These are phyloP conservation scores for Colletotrichum tamarilloi DNA, from an alignment of 2,329 filamentous ascomycete genomes.

Conservation along the genomic window DNA sequence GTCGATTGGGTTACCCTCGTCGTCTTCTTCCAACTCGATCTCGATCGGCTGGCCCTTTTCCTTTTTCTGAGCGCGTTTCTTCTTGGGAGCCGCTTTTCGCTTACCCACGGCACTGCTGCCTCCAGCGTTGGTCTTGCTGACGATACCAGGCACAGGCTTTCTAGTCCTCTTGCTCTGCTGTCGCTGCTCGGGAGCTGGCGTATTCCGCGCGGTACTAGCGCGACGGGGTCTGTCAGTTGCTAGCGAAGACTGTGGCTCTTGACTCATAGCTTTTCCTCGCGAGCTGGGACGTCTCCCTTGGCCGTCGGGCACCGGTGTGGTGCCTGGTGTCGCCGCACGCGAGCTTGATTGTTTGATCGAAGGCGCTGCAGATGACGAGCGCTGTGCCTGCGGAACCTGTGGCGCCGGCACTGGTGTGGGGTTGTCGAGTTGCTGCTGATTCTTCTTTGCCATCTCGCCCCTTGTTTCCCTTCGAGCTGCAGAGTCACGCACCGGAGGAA, in stretches of 20 bases:
- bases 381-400: conserved; percentile 35
- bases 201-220: conserved; percentile 67
- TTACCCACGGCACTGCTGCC: conserved; percentile 76
- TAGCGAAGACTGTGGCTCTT: conserved; percentile 61
- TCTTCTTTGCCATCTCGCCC: conserved; percentile 55
- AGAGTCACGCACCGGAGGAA: conserved; percentile 47
- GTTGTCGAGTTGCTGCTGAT: conserved; percentile 43
- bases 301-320: conserved; percentile 53
- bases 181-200: conserved; percentile 61
- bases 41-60: conserved; percentile 56
- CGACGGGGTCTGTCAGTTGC: conserved; percentile 66
- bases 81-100: conserved; percentile 78
- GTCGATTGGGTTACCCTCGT: conserved; percentile 77
- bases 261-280: conserved; percentile 63
- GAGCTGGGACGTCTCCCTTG: conserved; percentile 60
- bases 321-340: conserved; percentile 47
- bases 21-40: conserved; percentile 69
- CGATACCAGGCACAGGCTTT: conserved; percentile 77
- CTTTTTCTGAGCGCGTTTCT: conserved; percentile 62
- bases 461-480: conserved; percentile 57
- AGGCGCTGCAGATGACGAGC: conserved; percentile 39
- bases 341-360: conserved; percentile 46
- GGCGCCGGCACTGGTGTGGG: conserved; percentile 14
- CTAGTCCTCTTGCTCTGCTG: conserved; percentile 69
- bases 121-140: conserved; percentile 71